These are phyloP conservation scores for Melanogaster broomeanus DNA, from an alignment of 768 basidiomycete genomes.

Conservation along the genomic window DNA sequence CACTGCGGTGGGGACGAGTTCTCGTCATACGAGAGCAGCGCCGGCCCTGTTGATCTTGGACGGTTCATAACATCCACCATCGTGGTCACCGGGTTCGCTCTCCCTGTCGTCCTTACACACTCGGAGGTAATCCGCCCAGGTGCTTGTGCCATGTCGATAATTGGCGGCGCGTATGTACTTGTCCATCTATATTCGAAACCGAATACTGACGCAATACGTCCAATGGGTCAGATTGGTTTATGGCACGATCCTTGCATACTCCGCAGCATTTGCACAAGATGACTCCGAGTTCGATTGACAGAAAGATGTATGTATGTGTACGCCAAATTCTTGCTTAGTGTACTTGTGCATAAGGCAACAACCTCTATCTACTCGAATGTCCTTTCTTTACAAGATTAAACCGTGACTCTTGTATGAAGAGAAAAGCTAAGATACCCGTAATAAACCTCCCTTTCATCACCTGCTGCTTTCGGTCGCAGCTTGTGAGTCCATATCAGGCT, in stretches of 20 bases:
- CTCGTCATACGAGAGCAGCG: conserved; percentile 68
- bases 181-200: not conserved
- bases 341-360: conserved; percentile 16
- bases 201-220: not conserved
- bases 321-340: not conserved
- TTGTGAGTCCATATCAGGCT: conserved; percentile 12
- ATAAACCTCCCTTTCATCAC: conserved; percentile 9
- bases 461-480: not conserved
- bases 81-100: conserved; percentile 90
- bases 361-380: conserved; percentile 11
- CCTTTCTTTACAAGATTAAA: conserved; percentile 4
- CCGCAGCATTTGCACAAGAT: conserved; percentile 79
- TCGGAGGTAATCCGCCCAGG: conserved; percentile 81
- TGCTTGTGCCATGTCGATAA: conserved; percentile 93
- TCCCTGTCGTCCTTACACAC: conserved; percentile 91
- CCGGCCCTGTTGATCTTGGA: conserved; percentile 84
- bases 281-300: conserved; percentile 75
- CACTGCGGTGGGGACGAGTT: conserved; percentile 92
- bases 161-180: conserved; percentile 74
- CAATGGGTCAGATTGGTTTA: conserved; percentile 66
- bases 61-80: conserved; percentile 90
- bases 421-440: not conserved
- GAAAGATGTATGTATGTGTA: not conserved
- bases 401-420: not conserved
- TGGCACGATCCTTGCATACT: conserved; percentile 87